Evolutionary conservation across 2,329 filamentous ascomycete genomes (phyloP).

Genomic region (Fusarium sp.): DNA sequence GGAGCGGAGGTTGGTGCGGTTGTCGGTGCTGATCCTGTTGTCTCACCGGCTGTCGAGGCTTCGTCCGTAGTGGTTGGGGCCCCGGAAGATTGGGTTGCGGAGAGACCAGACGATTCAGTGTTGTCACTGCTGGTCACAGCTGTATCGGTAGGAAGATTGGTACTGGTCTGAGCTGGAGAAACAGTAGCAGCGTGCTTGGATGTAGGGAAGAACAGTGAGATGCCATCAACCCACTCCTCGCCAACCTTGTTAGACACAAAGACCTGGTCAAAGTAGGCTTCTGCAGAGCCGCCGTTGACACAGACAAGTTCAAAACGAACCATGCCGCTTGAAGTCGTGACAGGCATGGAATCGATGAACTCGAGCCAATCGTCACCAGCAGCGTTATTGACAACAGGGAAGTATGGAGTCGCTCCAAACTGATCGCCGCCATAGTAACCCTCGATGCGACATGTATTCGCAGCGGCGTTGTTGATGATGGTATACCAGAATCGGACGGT

Average conservation of each 20-base stretch:
- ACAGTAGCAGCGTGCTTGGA: slow-evolving; percentile 23
- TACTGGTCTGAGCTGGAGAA: slow-evolving; percentile 20
- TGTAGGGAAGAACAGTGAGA: slow-evolving; percentile 38
- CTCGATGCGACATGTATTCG: slow-evolving; percentile 39
- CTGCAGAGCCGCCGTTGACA: slow-evolving; percentile 34
- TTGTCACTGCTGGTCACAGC: not conserved
- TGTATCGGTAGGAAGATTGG: slow-evolving; percentile 7
- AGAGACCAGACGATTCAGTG: not conserved
- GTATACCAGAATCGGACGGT: slow-evolving; percentile 45
- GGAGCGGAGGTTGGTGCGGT: slow-evolving; percentile 2
- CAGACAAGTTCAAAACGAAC: slow-evolving; percentile 43
- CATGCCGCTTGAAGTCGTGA: slow-evolving; percentile 34
- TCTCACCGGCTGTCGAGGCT: not conserved
- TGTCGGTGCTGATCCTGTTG: not conserved
- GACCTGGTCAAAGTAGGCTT: slow-evolving; percentile 45
- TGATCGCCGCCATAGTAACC: slow-evolving; percentile 33
- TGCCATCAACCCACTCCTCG: slow-evolving; percentile 34
- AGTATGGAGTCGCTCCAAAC: slow-evolving; percentile 40
- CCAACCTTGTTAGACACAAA: slow-evolving; percentile 43
- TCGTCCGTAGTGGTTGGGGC: not conserved
- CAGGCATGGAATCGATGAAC: slow-evolving; percentile 32
- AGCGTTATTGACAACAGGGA: slow-evolving; percentile 22
- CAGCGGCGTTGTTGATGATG: slow-evolving; percentile 30
- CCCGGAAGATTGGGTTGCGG: not conserved
- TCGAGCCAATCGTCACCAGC: slow-evolving; percentile 16